Conservation (phyloP, 768 basidiomycete species). For the Lactifluus piperatus region DNA sequence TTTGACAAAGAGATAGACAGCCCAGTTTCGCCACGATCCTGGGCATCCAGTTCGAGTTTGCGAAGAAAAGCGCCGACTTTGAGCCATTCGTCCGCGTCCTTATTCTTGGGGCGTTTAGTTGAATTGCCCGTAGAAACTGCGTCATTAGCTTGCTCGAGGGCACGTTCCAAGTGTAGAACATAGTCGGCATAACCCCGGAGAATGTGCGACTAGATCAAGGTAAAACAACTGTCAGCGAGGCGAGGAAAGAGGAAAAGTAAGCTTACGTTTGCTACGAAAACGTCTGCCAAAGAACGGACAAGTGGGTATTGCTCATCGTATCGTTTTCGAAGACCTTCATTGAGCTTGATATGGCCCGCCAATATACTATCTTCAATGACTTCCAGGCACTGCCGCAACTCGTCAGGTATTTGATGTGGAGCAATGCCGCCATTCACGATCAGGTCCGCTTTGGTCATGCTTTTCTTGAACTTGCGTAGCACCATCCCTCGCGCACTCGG, state of each 20-base stretch:
- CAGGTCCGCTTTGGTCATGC: constrained; percentile 36
- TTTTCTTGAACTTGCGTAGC: constrained; percentile 63
- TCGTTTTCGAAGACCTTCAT: constrained; percentile 75
- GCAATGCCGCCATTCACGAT: constrained; percentile 46
- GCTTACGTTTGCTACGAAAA: constrained; percentile 88
- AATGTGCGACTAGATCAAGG: constrained; percentile 65
- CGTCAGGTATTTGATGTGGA: constrained; percentile 79
- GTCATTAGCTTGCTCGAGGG: constrained; percentile 79
- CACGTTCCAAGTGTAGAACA: constrained; percentile 88
- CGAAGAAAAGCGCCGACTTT: constrained; percentile 68
- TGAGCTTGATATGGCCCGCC: constrained; percentile 81
- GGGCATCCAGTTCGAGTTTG: constrained; percentile 69
- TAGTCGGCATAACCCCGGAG: constrained; percentile 91
- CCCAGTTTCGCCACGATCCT: constrained; percentile 86
- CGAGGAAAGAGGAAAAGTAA: constrained; percentile 10
- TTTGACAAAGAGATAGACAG: constrained; percentile 93
- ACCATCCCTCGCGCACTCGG: constrained; percentile 38
- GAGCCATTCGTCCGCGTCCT: constrained; percentile 70
- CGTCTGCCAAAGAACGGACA: constrained; percentile 86
- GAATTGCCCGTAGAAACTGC: constrained; percentile 53
- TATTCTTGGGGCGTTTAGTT: constrained; percentile 73
- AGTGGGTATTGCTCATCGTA: constrained; percentile 96
- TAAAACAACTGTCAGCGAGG: constrained; percentile 16
- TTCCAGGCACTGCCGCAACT: constrained; percentile 76
- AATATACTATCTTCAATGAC: constrained; percentile 82